Evolutionary conservation across 148 eudicot genomes (phyloP).

Genomic region (Rhododendron kiyosumense): DNA sequence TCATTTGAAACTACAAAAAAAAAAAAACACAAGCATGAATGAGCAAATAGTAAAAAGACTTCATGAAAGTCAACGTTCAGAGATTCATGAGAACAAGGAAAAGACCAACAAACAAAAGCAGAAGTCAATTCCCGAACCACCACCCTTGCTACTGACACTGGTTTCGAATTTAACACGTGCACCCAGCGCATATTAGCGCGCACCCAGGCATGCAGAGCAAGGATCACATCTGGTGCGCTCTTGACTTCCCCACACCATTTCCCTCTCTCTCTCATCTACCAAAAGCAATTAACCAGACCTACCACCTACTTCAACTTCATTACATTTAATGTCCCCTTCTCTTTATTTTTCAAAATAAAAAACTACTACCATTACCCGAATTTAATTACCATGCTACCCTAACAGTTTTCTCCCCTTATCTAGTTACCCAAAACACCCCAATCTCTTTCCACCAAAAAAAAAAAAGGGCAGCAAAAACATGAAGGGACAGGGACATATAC

Average conservation of each 20-base stretch:
- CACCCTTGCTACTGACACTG: constrained; percentile 36
- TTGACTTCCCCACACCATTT: constrained; percentile 62
- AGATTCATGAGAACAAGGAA: not conserved
- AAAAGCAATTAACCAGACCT: not conserved
- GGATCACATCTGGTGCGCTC: constrained; percentile 95
- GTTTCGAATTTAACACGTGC: not conserved
- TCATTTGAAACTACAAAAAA: not conserved
- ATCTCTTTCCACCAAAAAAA: not conserved
- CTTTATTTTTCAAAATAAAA: constrained; percentile 15
- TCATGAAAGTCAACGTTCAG: not conserved
- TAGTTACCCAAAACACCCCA: constrained; percentile 15
- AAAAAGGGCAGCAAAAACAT: not conserved
- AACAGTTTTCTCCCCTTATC: not conserved
- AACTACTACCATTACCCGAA: not conserved
- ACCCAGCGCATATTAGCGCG: constrained; percentile 11
- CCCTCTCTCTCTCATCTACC: constrained; percentile 16
- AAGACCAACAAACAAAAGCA: not conserved
- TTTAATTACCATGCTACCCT: constrained; percentile 9
- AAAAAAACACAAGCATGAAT: not conserved
- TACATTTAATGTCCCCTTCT: not conserved
- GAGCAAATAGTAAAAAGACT: not conserved
- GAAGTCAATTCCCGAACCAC: constrained; percentile 23
- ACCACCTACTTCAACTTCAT: not conserved
- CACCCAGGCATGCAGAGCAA: constrained; percentile 16
- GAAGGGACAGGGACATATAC: not conserved